These are phyloP conservation scores for Lepidopterella palustris DNA, from an alignment of 495 filamentous ascomycete genomes.

Conservation along the genomic window DNA sequence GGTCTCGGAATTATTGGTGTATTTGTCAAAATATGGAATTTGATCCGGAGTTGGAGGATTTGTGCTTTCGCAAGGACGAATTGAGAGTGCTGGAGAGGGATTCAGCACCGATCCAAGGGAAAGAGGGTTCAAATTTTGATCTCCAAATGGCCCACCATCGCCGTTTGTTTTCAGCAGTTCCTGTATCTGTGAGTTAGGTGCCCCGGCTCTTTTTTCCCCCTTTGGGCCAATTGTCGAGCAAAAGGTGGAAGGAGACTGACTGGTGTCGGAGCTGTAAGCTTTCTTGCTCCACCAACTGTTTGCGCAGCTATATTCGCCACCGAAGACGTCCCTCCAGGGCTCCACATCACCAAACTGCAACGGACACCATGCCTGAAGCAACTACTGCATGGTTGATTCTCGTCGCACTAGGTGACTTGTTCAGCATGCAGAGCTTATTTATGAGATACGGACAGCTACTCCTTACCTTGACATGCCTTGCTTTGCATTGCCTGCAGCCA, in stretches of 20 bases:
- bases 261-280: no score
- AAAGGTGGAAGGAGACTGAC: no score
- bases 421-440: constrained; percentile 1
- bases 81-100: no score
- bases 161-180: no score
- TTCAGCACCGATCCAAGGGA: no score
- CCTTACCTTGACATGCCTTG: constrained; percentile 25
- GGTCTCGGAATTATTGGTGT: constrained; percentile 8
- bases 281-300: not conserved
- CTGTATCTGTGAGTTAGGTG: no score
- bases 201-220: no score
- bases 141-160: no score
- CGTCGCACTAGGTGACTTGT: constrained; percentile 17
- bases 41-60: not conserved
- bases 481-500: constrained; percentile 24
- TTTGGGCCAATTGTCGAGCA: no score
- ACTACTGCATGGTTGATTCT: constrained; percentile 18
- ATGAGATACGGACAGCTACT: not conserved
- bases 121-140: no score
- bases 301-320: not conserved
- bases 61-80: no score
- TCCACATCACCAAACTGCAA: constrained; percentile 22
- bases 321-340: not conserved
- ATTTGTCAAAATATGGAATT: constrained; percentile 11
- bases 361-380: constrained; percentile 20